A percentile compares a stretch with the other conserved stretches of the same genome.
phyloP scores from a whole-genome alignment of 2,329 filamentous ascomycete genomes.

The Colletotrichum tabaci region DNA sequence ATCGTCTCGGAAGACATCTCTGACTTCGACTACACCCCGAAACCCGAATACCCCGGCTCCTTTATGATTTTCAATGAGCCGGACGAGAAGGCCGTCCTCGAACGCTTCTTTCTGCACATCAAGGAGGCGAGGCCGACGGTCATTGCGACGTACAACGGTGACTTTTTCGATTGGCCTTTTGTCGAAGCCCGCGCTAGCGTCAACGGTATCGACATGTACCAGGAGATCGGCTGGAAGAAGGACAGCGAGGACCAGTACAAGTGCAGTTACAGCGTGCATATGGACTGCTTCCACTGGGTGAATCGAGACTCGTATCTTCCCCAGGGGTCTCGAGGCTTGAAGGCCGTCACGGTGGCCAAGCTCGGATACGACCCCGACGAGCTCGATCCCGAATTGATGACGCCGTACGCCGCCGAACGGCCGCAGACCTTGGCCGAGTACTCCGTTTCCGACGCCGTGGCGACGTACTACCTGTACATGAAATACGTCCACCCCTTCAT shows the following conservation, averaged over 20 bases:
- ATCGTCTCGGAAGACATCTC: conserved; percentile 98
- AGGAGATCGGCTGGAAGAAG: conserved; percentile 96
- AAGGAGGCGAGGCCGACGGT: conserved; percentile 96
- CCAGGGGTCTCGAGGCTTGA: conserved; percentile 95
- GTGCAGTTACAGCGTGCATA: conserved; percentile 95
- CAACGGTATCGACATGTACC: conserved; percentile 99
- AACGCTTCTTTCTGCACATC: conserved; percentile 95
- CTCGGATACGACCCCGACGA: conserved; percentile 98
- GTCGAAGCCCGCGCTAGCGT: conserved; percentile 94
- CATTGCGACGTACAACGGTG: conserved; percentile 99
- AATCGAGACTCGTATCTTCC: conserved; percentile 98
- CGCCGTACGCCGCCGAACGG: conserved; percentile 88
- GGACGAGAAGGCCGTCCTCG: conserved; percentile 88
- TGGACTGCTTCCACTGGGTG: conserved; percentile 99
- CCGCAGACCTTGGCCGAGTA: conserved; percentile 97
- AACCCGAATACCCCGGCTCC: conserved; percentile 92
- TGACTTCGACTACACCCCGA: conserved; percentile 98
- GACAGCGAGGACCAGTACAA: conserved; percentile 97
- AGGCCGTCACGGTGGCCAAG: conserved; percentile 98
- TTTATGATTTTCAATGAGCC: conserved; percentile 99
- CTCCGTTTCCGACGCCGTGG: conserved; percentile 98
- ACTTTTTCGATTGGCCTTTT: conserved; percentile 99
- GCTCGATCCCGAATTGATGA: conserved; percentile 97
- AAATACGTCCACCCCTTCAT: conserved; percentile 99
- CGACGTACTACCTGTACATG: conserved; percentile 99